Percentiles rank a stretch among this genome's conserved stretches.
These are phyloP conservation scores for Verticillium longisporum DNA, from an alignment of 2,329 filamentous ascomycete genomes.

Conservation along the genomic window DNA sequence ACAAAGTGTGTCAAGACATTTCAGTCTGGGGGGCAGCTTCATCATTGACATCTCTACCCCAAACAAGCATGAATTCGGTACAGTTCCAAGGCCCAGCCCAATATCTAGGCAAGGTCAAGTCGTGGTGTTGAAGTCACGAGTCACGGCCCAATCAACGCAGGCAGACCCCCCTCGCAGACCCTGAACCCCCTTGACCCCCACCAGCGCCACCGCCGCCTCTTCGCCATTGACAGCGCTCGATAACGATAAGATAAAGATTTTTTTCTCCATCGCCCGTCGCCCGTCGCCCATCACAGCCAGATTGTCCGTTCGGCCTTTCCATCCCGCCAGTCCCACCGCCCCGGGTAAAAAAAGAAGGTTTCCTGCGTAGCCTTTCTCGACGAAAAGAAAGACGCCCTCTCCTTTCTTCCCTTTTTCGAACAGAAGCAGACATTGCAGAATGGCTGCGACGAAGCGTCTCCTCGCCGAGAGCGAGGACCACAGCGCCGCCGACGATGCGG, in stretches of 20 bases:
- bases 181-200: background rate
- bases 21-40: too few species aligned
- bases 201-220: background rate
- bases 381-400: background rate
- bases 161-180: background rate
- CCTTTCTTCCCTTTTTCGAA: background rate
- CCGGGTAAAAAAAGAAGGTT: background rate
- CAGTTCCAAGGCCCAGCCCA: background rate
- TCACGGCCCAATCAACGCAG: background rate
- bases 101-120: background rate
- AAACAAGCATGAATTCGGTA: too few species aligned
- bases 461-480: background rate
- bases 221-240: background rate
- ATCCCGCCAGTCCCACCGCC: background rate
- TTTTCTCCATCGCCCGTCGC: background rate
- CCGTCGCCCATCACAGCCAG: background rate
- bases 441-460: background rate
- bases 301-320: background rate
- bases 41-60: too few species aligned
- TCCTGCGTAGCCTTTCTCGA: background rate
- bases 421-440: background rate
- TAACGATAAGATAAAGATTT: slow-evolving; percentile 25
- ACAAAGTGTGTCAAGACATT: too few species aligned
- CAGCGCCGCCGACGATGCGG: background rate
- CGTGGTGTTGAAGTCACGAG: background rate